Base-by-base conservation (phyloP, 129 eudicot genomes). In the Mikania micrantha region DNA sequence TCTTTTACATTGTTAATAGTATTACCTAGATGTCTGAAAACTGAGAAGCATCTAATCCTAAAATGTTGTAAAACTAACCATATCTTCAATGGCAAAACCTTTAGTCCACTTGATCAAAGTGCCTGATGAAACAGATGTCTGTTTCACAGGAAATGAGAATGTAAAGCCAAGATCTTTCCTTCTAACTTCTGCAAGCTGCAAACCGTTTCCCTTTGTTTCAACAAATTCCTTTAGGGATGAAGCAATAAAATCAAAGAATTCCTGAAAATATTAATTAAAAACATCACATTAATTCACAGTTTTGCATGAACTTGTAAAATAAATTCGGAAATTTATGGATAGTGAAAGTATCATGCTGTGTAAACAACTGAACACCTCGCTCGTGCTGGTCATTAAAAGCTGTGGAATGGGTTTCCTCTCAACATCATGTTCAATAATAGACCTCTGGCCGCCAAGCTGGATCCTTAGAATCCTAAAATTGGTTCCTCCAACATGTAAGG, bases 111-210 rank as follows among this genome's bases (percentile, higher is more conserved):
- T 92, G 32, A 92, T 80, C 78, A 92, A 64, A 67, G 73, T 80
- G 64, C 98, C 98, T 1, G 96, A 85, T 49, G 91, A 82, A 22
- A 87, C 67, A 66, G 96, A 88, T 35, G 71, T 80, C 62, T 92
- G 98, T 67, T 82, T 92, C 67, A 92, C 91, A 20, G 98, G 98
- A 78, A 88, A 92, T 9, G 98, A 88, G 61, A 92, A 92, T 36
- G 98, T 88, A 59, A 84, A 82, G 22, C 98, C 98, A 54, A 92
- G 83, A 71, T 82, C 90, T 57, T 80, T 84, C 78, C 80, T 83
- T 78, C 77, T 72, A 65, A 32, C 66, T 52, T 71, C 73, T 35
- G 89, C 56, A 53, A 32, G 19, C 35, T 74, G 85, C 8, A 74
- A 39, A 29, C 24, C 44, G 28, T 70, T 59, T 69, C 74, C 96